Evolutionary conservation across 106 monocot genomes (phyloP).

Genomic region (Dioscorea zingiberensis): DNA sequence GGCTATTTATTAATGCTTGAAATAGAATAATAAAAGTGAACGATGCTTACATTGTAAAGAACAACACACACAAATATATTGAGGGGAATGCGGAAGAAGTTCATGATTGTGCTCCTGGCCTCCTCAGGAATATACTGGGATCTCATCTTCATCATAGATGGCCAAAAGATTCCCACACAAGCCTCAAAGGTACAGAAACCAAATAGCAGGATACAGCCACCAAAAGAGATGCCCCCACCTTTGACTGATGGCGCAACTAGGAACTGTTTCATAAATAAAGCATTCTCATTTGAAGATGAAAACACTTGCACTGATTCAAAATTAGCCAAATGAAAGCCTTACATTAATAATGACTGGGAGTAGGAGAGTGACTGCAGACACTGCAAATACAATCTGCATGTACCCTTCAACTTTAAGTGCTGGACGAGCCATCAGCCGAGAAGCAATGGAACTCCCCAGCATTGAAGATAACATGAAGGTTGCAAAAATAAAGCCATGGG

Average conservation of each 20-base stretch:
- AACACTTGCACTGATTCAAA: too few relatives aligned
- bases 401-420: conserved; percentile 84
- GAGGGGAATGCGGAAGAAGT: conserved; percentile 96
- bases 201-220: conserved; percentile 69
- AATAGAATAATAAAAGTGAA: too few relatives aligned
- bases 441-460: conserved; percentile 95
- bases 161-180: conserved; percentile 96
- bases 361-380: conserved; percentile 73
- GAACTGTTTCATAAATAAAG: conserved; percentile 37
- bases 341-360: conserved; percentile 76
- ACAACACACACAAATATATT: conserved; percentile 95
- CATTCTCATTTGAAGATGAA: background rate
- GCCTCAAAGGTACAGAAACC: conserved; percentile 95
- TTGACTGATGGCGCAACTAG: conserved; percentile 42
- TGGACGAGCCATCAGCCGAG: conserved; percentile 61
- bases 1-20: too few relatives aligned
- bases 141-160: conserved; percentile 99
- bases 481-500: conserved; percentile 97
- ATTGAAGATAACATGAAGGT: conserved; percentile 99
- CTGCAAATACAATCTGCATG: conserved; percentile 84
- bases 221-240: conserved; percentile 65
- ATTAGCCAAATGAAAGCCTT: conserved; percentile 8
- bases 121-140: conserved; percentile 99
- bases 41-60: conserved; percentile 86
- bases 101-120: conserved; percentile 99